Conservation (phyloP, 2,329 filamentous ascomycete genomes). For the Botrytis elliptica region DNA sequence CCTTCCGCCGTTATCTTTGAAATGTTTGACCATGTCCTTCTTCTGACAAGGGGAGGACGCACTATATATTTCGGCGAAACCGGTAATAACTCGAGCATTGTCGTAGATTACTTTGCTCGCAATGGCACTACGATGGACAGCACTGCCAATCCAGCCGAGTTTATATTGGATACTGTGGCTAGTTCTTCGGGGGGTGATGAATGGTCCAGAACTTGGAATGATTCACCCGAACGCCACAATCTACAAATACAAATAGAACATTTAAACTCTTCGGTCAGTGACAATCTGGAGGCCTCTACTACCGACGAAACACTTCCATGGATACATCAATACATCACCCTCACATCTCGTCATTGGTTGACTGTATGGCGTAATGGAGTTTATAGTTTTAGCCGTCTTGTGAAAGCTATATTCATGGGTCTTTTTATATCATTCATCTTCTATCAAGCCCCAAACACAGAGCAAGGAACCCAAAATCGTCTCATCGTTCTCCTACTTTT, state of each 20-base stretch:
- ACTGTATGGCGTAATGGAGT: neutral
- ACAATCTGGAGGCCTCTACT: neutral
- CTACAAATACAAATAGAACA: neutral
- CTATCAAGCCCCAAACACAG: neutral
- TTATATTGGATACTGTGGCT: neutral
- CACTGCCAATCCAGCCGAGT: neutral
- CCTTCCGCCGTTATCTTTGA: neutral
- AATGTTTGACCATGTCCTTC: neutral
- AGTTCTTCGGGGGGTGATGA: neutral
- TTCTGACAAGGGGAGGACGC: neutral
- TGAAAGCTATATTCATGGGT: neutral
- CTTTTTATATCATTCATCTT: neutral
- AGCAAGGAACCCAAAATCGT: neutral
- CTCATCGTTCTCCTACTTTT: neutral
- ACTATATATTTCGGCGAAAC: neutral
- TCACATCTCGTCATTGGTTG: neutral
- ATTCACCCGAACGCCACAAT: neutral
- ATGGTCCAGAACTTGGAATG: neutral
- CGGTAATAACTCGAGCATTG: neutral
- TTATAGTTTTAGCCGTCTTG: neutral
- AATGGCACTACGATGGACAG: neutral
- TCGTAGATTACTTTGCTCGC: neutral
- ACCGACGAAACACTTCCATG: neutral
- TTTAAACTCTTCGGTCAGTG: neutral
- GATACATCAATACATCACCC: neutral